Evolutionary conservation across 148 eudicot genomes (phyloP), one percentile per base, ranked within the genome.

Genomic region (Talinum fruticosum): DNA sequence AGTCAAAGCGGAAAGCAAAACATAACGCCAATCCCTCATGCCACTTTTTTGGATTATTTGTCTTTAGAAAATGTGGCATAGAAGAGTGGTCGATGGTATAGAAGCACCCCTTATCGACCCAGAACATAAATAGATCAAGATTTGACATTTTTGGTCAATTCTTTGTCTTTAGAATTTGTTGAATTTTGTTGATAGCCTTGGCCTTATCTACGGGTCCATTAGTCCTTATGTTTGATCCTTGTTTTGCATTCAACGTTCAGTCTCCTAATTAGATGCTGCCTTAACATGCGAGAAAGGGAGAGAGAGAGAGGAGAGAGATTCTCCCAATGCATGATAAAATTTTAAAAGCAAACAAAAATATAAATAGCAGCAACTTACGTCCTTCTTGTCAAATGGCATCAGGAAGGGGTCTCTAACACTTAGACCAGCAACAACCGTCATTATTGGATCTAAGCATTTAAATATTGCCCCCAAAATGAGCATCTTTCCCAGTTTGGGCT

Each of bases 401-500:
- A 93, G 69, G 82, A 96, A 96, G 35, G 96, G 97, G 80, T 96
- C 99, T 90, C 93, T 89, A 72, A 85, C 92, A 86, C 97, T 96
- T 79, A 96, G 84, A 69, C 97, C 91, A 89, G 99, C 94, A 82
- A 96, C 99, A 79, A 96, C 88, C 16, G 97, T 96, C 97, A 96
- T 87, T 77, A 93, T 73, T 79, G 99, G 99, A 83, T 96, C 96
- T 49, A 96, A 82, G 85, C 99, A 96, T 80, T 89, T 91, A 85
- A 96, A 96, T 76, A 93, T 91, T 61, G 97, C 90, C 80, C 99
- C 99, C 75, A 84, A 86, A 72, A 93, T 85, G 37, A 96, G 90
- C 99, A 93, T 96, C 79, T 96, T 96, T 64, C 99, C 99, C 51
- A 96, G 87, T 77, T 96, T 96, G 57, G 99, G 99, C 83, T 96